These are phyloP conservation scores for Kodamaea hsintzibuensis DNA, from an alignment of 805 yeast species.

Conservation along the genomic window DNA sequence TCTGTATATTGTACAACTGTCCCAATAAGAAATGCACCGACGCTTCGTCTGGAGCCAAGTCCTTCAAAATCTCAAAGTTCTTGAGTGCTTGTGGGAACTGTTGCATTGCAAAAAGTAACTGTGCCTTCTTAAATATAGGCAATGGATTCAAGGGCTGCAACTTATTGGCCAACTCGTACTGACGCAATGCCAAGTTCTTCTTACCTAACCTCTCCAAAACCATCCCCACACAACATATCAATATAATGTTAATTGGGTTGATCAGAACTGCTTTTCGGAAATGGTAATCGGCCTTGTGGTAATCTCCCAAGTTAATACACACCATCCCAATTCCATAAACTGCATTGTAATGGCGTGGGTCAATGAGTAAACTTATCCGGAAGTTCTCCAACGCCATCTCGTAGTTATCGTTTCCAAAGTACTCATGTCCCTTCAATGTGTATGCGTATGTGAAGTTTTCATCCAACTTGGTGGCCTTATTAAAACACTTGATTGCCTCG, in stretches of 20 bases:
- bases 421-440: constrained; percentile 93
- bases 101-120: constrained; percentile 69
- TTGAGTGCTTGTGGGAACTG: constrained; percentile 69
- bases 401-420: constrained; percentile 81
- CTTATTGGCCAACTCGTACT: constrained; percentile 79
- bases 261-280: constrained; percentile 85
- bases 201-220: constrained; percentile 77
- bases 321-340: constrained; percentile 96
- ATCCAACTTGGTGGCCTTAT: constrained; percentile 69
- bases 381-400: constrained; percentile 86
- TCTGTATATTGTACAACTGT: constrained; percentile 75
- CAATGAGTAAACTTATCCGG: constrained; percentile 72
- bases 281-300: constrained; percentile 79
- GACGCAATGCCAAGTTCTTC: constrained; percentile 70
- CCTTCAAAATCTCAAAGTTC: constrained; percentile 70
- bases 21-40: constrained; percentile 89
- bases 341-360: constrained; percentile 87
- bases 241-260: constrained; percentile 86
- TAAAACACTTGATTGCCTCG: constrained; percentile 86
- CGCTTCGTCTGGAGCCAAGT: constrained; percentile 91
- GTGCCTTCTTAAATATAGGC: constrained; percentile 87
- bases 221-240: constrained; percentile 93
- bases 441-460: constrained; percentile 81
- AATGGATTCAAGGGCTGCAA: constrained; percentile 84
- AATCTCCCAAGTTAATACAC: constrained; percentile 80